Base-by-base conservation (phyloP, 1,139 yeast species). In the Geotrichum carabidarum region DNA sequence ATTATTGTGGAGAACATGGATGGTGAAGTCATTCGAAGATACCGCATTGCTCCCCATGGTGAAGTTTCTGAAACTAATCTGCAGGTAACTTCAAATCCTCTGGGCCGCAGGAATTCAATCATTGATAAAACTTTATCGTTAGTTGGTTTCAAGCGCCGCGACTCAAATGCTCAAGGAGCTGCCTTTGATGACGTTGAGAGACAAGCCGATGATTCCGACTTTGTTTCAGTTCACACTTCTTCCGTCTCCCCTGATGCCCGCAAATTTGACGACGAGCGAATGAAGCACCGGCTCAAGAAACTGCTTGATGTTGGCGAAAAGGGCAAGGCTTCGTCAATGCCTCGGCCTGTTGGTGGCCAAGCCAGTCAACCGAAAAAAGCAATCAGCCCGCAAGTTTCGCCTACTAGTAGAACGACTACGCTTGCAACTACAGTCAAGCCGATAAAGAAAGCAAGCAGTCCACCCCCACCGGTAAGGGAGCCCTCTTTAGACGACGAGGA, bases 11-110 rank as follows among this genome's bases (percentile, higher is more conserved):
- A 93, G 69, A 87, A 90, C 66, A 88, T 81, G 48, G 96, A 90
- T 37, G 99, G 99, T 61, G 98, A 93, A 63, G 82, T 93, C 56
- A 76, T 93, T 47, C 81, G 96, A 65, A 78, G 96, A 57, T 93
- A 90, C 71, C 80, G 75, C 62, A 84, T 89, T 54, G 45, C 52
- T 8, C 18, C 27, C 18, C 37, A 40, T 22, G 54, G 44, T 9
- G 59, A 50, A 1, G 41, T 27, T 11, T 52, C 14, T 37, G 15
- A 53, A 5, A 48, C 50, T 9, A 45, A 17, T n/a, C 17, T 17
- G n/a, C 34, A 22, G 15, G 4, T 42, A 2, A 3, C 9, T 8
- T 15, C 44, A 12, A 18, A 22, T 9, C 34, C 44, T 12, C 2
- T 32, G 11, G 34, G n/a, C 11, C 44, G 44, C 17, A n/a, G 38